A percentile compares a stretch with the other conserved stretches of the same genome.
phyloP scores from a whole-genome alignment of 768 basidiomycete genomes.

The Hericium coralloides region DNA sequence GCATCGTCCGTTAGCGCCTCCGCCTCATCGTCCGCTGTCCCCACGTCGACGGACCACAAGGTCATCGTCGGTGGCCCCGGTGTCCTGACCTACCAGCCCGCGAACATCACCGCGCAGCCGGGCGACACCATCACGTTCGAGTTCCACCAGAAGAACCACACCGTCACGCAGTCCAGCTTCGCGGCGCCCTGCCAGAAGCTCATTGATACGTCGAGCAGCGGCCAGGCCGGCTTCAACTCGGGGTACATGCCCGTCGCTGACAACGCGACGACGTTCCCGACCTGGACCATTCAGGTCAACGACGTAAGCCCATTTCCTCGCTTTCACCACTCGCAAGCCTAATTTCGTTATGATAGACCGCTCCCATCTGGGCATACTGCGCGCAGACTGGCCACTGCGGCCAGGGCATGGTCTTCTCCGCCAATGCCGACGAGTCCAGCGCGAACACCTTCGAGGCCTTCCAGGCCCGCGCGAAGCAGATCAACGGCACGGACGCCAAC shows the following conservation, averaged over 20 bases:
- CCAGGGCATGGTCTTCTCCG: slow-evolving; percentile 51
- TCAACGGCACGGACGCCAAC: slow-evolving; percentile 29
- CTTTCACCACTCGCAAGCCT: not conserved
- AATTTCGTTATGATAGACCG: slow-evolving; percentile 25
- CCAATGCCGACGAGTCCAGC: slow-evolving; percentile 43
- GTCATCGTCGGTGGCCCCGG: slow-evolving; percentile 22
- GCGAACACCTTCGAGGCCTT: slow-evolving; percentile 47
- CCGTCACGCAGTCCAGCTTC: slow-evolving; percentile 29
- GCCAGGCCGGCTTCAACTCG: slow-evolving; percentile 32
- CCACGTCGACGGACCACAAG: slow-evolving; percentile 22
- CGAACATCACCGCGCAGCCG: slow-evolving; percentile 25
- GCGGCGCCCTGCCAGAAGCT: slow-evolving; percentile 29
- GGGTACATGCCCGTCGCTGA: slow-evolving; percentile 39
- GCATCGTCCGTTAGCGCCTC: slow-evolving; percentile 19
- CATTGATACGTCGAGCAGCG: slow-evolving; percentile 33
- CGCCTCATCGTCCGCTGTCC: slow-evolving; percentile 3
- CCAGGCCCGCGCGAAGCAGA: slow-evolving; percentile 33
- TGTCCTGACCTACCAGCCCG: slow-evolving; percentile 21
- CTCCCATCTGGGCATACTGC: slow-evolving; percentile 51
- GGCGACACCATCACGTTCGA: slow-evolving; percentile 33
- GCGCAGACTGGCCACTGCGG: slow-evolving; percentile 42
- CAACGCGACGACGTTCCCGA: slow-evolving; percentile 38
- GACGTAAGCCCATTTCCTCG: slow-evolving; percentile 25
- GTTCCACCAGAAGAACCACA: slow-evolving; percentile 33
- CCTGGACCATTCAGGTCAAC: slow-evolving; percentile 44